phyloP scores from a whole-genome alignment of 2,329 filamentous ascomycete genomes.

The Alternaria longipes region DNA sequence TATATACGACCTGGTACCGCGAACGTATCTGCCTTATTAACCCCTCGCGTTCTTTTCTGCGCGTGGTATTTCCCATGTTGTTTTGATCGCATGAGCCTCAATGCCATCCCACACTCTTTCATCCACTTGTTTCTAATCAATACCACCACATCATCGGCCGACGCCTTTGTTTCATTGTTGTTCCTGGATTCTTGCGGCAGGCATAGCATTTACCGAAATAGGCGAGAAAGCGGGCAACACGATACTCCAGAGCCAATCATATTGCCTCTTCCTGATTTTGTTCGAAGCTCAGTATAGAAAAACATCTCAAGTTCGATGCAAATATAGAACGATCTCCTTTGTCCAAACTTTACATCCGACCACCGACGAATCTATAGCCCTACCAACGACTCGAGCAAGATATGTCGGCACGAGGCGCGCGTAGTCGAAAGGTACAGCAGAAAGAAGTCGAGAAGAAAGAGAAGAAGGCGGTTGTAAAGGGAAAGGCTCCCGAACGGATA shows the following conservation, averaged over 20 bases:
- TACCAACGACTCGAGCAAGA: constrained; percentile 2
- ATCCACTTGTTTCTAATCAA: constrained; percentile 18
- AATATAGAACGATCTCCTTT: neutral
- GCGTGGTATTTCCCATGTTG: constrained; percentile 7
- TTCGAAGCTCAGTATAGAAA: neutral
- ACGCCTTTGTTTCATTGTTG: constrained; percentile 1
- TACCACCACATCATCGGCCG: constrained; percentile 1
- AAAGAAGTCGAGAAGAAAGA: constrained; percentile 54
- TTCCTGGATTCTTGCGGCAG: neutral
- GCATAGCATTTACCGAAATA: neutral
- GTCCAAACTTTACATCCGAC: neutral
- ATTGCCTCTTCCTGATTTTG: neutral
- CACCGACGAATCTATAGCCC: neutral
- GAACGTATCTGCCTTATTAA: constrained; percentile 25
- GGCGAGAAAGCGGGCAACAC: neutral
- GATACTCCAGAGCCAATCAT: neutral
- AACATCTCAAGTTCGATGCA: neutral
- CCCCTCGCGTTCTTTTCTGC: constrained; percentile 18
- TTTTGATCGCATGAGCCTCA: constrained; percentile 6
- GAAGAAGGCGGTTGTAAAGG: constrained; percentile 47
- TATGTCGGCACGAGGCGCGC: constrained; percentile 54
- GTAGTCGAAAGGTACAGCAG: constrained; percentile 51
- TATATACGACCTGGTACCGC: constrained; percentile 38
- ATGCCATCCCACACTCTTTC: constrained; percentile 21
- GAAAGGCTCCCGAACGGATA: constrained; percentile 36